A percentile compares a stretch with the other conserved stretches of the same genome.
These are phyloP conservation scores for Protomyces macrosporus DNA, from an alignment of 1,139 yeast genomes.

Conservation along the genomic window DNA sequence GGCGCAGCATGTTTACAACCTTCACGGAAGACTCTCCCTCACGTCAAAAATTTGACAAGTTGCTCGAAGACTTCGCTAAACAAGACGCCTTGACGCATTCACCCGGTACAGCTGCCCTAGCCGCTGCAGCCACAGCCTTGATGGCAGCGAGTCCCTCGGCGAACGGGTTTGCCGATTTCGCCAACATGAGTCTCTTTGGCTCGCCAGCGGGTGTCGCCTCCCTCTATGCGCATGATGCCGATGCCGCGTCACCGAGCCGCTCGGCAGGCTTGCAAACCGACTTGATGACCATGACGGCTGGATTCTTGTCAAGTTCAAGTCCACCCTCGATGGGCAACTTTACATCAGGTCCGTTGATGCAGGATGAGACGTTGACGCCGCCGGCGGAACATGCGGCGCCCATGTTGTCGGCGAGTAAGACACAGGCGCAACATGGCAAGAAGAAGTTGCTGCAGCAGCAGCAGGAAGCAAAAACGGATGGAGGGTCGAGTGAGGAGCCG, in stretches of 20 bases:
- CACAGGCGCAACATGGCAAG: no score
- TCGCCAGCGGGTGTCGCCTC: background rate
- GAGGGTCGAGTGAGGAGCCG: background rate
- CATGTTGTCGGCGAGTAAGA: background rate
- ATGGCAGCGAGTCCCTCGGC: background rate
- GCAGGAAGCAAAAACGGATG: background rate
- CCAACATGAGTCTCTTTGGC: background rate
- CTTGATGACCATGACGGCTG: background rate
- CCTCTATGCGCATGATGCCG: background rate
- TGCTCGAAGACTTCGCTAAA: constrained; percentile 18
- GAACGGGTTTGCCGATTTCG: background rate
- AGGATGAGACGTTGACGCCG: constrained; percentile 12
- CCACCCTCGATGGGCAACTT: constrained; percentile 24
- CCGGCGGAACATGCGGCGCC: background rate
- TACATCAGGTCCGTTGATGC: constrained; percentile 7
- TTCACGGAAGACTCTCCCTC: constrained; percentile 20
- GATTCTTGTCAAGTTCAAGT: constrained; percentile 9
- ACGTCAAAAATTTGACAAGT: constrained; percentile 6
- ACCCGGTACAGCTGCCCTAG: background rate
- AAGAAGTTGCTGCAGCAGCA: background rate
- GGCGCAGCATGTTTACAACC: constrained; percentile 16
- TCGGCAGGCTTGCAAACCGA: background rate
- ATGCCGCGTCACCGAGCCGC: background rate
- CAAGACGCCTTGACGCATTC: background rate
- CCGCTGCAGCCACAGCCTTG: background rate